These are phyloP conservation scores for Candida mesenterica DNA, from an alignment of 1,139 yeast genomes.

Conservation along the genomic window DNA sequence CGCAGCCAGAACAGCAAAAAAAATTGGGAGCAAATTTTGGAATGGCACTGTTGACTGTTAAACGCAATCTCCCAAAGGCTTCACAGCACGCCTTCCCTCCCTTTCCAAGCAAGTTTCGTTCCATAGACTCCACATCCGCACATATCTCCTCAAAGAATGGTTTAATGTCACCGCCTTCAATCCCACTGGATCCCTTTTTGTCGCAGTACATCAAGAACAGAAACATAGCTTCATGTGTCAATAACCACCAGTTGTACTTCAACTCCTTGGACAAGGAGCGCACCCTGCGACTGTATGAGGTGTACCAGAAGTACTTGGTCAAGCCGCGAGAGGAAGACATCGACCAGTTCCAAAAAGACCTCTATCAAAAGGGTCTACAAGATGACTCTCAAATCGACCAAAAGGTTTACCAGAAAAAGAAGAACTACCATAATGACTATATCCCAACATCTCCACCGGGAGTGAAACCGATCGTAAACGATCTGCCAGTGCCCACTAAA, in stretches of 20 bases:
- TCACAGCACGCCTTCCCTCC: no score
- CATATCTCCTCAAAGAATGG: conserved; percentile 3
- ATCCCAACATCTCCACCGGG: conserved; percentile 7
- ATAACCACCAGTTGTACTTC: conserved; percentile 26
- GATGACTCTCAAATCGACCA: no score
- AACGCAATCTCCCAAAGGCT: background rate
- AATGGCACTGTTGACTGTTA: background rate
- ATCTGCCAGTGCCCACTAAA: no score
- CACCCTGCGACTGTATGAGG: conserved; percentile 24
- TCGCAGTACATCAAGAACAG: conserved; percentile 28
- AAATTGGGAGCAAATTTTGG: background rate
- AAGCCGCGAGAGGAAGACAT: conserved; percentile 4
- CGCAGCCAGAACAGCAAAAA: background rate
- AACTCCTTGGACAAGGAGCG: conserved; percentile 23
- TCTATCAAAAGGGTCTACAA: no score
- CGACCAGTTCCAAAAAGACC: background rate
- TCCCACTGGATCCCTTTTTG: conserved; percentile 25
- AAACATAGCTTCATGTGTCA: conserved; percentile 16
- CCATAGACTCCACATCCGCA: conserved; percentile 2
- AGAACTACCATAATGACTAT: conserved; percentile 1
- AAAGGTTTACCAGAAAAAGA: background rate
- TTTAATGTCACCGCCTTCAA: conserved; percentile 12
- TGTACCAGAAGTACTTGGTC: conserved; percentile 27
- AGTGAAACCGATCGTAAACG: background rate
- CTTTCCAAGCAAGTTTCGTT: background rate